Evolutionary conservation across 163 green algal genomes (phyloP), one percentile per base, ranked within the genome.

Genomic region (Volvox carteri): DNA sequence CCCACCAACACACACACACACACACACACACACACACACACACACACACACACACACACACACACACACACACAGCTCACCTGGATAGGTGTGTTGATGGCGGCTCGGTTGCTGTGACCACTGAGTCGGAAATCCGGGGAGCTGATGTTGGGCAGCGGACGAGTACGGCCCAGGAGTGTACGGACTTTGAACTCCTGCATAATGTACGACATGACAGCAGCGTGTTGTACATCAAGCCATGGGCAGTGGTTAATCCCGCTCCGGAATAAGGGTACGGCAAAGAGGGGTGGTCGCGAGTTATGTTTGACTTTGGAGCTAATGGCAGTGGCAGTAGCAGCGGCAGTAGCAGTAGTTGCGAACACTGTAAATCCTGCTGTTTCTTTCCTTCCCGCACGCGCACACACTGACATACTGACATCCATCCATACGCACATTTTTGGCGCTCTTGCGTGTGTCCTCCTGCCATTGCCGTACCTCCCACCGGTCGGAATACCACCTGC

Each of bases 31-130:
- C n/a, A n/a, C n/a, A n/a, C n/a, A n/a, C n/a, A n/a, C n/a, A n/a
- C n/a, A n/a, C n/a, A n/a, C n/a, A n/a, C n/a, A n/a, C n/a, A n/a
- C n/a, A n/a, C n/a, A n/a, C n/a, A n/a, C n/a, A n/a, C n/a, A n/a
- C n/a, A n/a, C n/a, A n/a, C n/a, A 72, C 25, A 72, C 35, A 79
- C 28, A 30, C 67, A 81, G 67, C 92, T 98, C 54, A 87, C 86
- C 93, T 99, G 97, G 90, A 99, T 99, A 75, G 98, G 98, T 0
- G 98, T 99, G 95, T 99, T 99, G 94, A 99, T 99, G 42, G 98
- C 96, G 0, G 97, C 97, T 35, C 98, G 95, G 94, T 98, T 86
- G 39, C 95, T 94, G 88, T 98, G 96, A 42, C 90, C 91, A 44
- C 89, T 80, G 19, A 86, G 44, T 60, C 75, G 33, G 60, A 83